Evolutionary conservation across 2,329 filamentous ascomycete species (phyloP).

Genomic region (Herpotrichia juniperi): DNA sequence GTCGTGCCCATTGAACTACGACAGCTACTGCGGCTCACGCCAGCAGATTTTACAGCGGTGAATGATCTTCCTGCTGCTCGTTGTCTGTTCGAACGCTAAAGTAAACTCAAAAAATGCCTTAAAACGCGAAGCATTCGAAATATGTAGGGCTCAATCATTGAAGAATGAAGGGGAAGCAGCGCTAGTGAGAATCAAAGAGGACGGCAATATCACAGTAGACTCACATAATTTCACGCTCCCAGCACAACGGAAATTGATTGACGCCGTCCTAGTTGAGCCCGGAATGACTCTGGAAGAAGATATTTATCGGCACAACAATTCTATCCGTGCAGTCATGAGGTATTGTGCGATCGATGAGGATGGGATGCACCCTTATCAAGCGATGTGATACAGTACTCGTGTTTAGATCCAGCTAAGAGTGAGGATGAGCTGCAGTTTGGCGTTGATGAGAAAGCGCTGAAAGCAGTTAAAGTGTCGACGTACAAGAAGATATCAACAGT

Average conservation of each 20-base stretch:
- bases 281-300: conserved; percentile 9
- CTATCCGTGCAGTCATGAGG: conserved; percentile 3
- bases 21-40: no score
- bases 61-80: no score
- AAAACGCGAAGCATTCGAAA: no score
- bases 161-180: no score
- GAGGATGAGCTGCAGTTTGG: not conserved
- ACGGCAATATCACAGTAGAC: no score
- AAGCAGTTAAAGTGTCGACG: conserved; percentile 12
- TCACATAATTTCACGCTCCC: not conserved
- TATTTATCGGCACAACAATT: conserved; percentile 3
- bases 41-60: no score
- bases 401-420: not conserved
- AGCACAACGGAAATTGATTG: not conserved
- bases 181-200: no score
- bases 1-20: no score
- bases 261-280: conserved; percentile 6
- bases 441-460: not conserved
- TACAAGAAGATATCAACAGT: conserved; percentile 12
- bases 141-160: no score
- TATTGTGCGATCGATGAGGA: conserved; percentile 13
- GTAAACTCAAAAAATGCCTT: no score
- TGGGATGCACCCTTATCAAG: not conserved
- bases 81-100: no score
- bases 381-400: conserved; percentile 1